phyloP scores from a whole-genome alignment of 441 rosid species.

The Eruca vesicaria region DNA sequence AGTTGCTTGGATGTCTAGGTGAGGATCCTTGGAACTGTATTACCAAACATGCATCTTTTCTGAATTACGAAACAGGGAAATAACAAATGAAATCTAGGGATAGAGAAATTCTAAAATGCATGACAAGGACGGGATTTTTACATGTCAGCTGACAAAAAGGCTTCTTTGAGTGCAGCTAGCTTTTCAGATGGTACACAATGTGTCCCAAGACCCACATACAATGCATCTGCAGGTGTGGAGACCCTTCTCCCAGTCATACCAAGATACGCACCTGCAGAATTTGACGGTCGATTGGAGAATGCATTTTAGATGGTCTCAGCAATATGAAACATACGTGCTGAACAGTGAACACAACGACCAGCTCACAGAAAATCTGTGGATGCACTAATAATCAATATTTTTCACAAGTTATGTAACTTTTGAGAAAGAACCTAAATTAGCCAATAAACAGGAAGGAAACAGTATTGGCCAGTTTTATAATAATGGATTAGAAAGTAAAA shows the following conservation, averaged over 20 bases:
- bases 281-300: neutral
- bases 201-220: conserved; percentile 81
- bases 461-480: neutral
- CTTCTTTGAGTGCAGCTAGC: conserved; percentile 64
- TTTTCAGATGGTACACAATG: conserved; percentile 81
- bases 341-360: neutral
- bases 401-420: neutral
- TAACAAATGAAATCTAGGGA: neutral
- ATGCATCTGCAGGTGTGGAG: conserved; percentile 83
- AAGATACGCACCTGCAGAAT: conserved; percentile 75
- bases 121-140: conserved; percentile 29
- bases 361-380: neutral
- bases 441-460: neutral
- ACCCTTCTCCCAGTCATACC: conserved; percentile 91
- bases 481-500: neutral
- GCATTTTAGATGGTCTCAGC: neutral
- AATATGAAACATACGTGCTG: neutral
- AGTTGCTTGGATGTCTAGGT: conserved; percentile 54
- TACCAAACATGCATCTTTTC: neutral
- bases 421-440: neutral
- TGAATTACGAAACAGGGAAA: neutral
- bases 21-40: conserved; percentile 72
- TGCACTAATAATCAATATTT: neutral
- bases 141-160: conserved; percentile 61
- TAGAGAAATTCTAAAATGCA: neutral